Base-by-base conservation (phyloP, 208 protist genomes). In the Angomonas deanei region DNA sequence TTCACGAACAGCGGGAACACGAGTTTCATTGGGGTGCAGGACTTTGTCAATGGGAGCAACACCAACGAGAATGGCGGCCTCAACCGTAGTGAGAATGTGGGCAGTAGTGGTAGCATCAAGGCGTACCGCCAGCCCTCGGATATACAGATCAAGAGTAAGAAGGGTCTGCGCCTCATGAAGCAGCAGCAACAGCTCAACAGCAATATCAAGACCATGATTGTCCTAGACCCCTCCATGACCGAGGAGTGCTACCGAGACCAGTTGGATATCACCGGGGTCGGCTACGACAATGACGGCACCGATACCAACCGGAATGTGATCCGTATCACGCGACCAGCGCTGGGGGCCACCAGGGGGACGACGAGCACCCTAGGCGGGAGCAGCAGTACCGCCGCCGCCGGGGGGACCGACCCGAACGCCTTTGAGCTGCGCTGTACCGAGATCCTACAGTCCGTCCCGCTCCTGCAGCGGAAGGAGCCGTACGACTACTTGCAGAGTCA, bases 1-100 rank as follows among this genome's bases (percentile, higher is more conserved):
- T 91, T 91, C 63, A 88, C 84, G 58, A 82, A 87, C 68, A 64
- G 85, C 23, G 61, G 84, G 61, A 83, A 88, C 28, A 56, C 3
- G 4, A 56, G 50, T 56, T 24, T 56, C 5, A 8, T 30, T 24
- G 28, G 31, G 10, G 26, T 33, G 19, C 50, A 24, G 21, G 28
- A 28, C 19, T 34, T 33, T 19, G 24, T 33, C 6, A 28, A 56
- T 19, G 26, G 6, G 3, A 24, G 5, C 23, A 24, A 56, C 5
- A 3, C 6, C 50, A 33, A 19, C 27, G 5, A 10, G 5, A 56
- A 11, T 24, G n/a, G 50, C 26, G n/a, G n/a, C n/a, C n/a, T n/a
- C n/a, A n/a, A n/a, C n/a, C n/a, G n/a, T n/a, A n/a, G n/a, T n/a
- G n/a, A n/a, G n/a, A n/a, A n/a, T n/a, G n/a, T n/a, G n/a, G n/a